phyloP scores from a whole-genome alignment of 257 asterid genomes.

The Mentha longifolia region DNA sequence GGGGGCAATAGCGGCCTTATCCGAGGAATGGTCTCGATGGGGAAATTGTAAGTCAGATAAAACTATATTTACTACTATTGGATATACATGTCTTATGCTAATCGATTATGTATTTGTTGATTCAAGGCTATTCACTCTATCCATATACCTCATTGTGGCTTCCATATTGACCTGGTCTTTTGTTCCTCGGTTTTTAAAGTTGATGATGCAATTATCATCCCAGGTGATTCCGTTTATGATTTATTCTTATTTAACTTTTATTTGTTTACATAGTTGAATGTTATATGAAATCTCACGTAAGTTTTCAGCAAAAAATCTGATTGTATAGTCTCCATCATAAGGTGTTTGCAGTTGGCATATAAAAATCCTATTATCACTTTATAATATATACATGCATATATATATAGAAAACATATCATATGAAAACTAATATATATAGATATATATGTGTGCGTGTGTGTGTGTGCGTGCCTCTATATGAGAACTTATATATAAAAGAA shows the following conservation, averaged over 20 bases:
- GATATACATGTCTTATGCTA: slow-evolving; percentile 22
- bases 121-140: slow-evolving; percentile 73
- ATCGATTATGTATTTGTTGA: slow-evolving; percentile 28
- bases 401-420: too few species aligned
- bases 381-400: too few species aligned
- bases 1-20: slow-evolving; percentile 89
- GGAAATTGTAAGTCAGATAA: slow-evolving; percentile 66
- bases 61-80: slow-evolving; percentile 15
- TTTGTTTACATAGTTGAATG: neutral
- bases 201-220: slow-evolving; percentile 82
- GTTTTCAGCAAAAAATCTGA: slow-evolving; percentile 17
- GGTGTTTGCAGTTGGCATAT: too few species aligned
- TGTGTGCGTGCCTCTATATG: too few species aligned
- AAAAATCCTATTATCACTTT: too few species aligned
- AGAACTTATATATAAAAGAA: too few species aligned
- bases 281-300: neutral
- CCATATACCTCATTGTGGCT: slow-evolving; percentile 69
- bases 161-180: slow-evolving; percentile 80
- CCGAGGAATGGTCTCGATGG: slow-evolving; percentile 88
- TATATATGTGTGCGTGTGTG: too few species aligned
- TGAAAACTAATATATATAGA: too few species aligned
- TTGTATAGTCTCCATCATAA: neutral
- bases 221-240: slow-evolving; percentile 61
- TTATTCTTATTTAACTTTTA: slow-evolving; percentile 11
- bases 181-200: slow-evolving; percentile 83